Percentiles rank a stretch among this genome's conserved stretches.
phyloP scores from a whole-genome alignment of 768 basidiomycete genomes.

The Porphyrellus cyaneotinctus region DNA sequence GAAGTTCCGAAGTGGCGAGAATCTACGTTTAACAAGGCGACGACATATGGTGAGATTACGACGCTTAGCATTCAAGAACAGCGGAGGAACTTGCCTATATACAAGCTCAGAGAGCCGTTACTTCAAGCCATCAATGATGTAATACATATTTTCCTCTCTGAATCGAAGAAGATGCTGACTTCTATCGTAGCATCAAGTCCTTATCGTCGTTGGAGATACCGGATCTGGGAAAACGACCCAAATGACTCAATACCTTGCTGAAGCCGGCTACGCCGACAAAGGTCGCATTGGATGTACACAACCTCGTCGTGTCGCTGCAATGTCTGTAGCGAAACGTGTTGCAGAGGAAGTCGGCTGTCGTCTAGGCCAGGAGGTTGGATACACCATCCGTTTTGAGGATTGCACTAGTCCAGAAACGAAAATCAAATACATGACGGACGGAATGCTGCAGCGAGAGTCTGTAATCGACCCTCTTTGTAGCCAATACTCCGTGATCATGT shows the following conservation, averaged over 20 bases:
- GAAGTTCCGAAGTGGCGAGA: conserved; percentile 91
- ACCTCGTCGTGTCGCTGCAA: conserved; percentile 97
- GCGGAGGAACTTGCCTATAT: conserved; percentile 86
- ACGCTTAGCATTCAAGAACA: conserved; percentile 90
- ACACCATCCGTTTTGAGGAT: conserved; percentile 98
- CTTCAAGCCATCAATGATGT: conserved; percentile 89
- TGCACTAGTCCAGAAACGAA: conserved; percentile 97
- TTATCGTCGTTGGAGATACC: conserved; percentile 98
- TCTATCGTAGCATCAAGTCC: conserved; percentile 63
- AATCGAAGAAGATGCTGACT: conserved; percentile 14
- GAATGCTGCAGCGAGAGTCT: conserved; percentile 97
- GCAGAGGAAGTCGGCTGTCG: conserved; percentile 98
- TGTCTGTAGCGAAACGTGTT: conserved; percentile 99
- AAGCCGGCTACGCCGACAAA: conserved; percentile 86
- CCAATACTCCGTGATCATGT: conserved; percentile 92
- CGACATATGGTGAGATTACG: conserved; percentile 93
- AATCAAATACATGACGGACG: conserved; percentile 99
- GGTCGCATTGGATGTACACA: conserved; percentile 97
- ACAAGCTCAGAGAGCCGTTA: conserved; percentile 86
- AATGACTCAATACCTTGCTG: conserved; percentile 98
- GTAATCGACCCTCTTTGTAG: conserved; percentile 93
- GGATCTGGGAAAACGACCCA: conserved; percentile 99
- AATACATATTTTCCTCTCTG: conserved; percentile 21
- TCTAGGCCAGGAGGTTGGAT: conserved; percentile 95
- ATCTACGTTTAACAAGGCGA: conserved; percentile 89